phyloP scores from a whole-genome alignment of 140 eudicot genomes.

The Ambrosia hybrid region DNA sequence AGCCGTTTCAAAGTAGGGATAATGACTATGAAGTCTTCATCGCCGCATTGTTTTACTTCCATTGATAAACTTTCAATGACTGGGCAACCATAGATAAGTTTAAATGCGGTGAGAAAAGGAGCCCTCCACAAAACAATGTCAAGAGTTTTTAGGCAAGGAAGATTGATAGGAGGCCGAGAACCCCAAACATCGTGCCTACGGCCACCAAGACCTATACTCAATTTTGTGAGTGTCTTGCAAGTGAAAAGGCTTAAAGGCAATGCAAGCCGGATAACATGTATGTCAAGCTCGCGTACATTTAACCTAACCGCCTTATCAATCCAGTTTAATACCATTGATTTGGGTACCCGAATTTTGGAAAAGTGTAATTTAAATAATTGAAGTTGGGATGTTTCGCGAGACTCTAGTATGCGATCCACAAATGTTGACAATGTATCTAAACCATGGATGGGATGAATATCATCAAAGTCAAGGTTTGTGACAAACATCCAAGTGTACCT shows the following conservation, averaged over 20 bases:
- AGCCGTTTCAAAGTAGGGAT: conserved; percentile 26
- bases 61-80: conserved; percentile 23
- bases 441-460: not conserved
- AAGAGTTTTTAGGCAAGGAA: conserved; percentile 24
- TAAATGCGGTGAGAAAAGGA: not conserved
- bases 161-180: not conserved
- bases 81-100: conserved; percentile 1
- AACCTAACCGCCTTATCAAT: conserved; percentile 1
- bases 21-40: not conserved
- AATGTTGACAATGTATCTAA: too few relatives aligned
- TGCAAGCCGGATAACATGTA: not conserved
- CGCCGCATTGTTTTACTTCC: too few relatives aligned
- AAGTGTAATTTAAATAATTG: not conserved
- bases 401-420: not conserved
- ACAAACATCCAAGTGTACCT: conserved; percentile 2
- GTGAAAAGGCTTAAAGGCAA: conserved; percentile 17
- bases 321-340: not conserved
- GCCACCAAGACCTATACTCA: not conserved
- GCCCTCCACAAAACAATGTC: not conserved
- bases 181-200: not conserved
- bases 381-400: not conserved
- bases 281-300: conserved; percentile 24
- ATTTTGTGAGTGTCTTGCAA: conserved; percentile 25
- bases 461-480: conserved; percentile 7
- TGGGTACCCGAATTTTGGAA: too few relatives aligned